phyloP scores from a whole-genome alignment of 805 yeast species.

The Sugiyamaella qingdaonensis region DNA sequence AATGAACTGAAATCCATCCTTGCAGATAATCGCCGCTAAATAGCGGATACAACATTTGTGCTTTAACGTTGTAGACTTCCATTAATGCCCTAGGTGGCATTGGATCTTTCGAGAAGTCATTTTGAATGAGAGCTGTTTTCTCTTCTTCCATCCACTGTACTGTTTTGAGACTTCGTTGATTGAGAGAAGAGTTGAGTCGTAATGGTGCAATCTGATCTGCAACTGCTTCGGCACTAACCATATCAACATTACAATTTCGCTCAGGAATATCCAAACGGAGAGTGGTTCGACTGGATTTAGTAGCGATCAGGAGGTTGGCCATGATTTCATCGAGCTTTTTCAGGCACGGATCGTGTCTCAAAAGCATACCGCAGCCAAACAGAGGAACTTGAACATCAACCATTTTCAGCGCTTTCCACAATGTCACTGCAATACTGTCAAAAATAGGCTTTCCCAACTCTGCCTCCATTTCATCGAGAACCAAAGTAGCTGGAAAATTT shows the following conservation, averaged over 20 bases:
- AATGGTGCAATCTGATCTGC: neutral
- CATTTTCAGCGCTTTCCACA: slow-evolving; percentile 1
- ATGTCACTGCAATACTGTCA: neutral
- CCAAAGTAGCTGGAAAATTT: neutral
- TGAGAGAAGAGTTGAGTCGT: neutral
- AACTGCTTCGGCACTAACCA: neutral
- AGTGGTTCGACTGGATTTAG: neutral
- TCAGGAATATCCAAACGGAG: neutral
- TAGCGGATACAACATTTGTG: neutral
- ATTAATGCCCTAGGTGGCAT: neutral
- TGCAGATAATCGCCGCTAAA: neutral
- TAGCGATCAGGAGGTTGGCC: neutral
- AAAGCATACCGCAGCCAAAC: slow-evolving; percentile 1
- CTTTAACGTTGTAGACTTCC: neutral
- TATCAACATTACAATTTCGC: neutral
- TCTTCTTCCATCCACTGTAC: neutral
- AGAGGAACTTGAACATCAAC: neutral
- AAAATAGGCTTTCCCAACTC: neutral
- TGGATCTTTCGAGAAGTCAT: neutral
- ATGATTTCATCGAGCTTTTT: neutral
- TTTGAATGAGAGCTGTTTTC: neutral
- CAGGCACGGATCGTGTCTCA: neutral
- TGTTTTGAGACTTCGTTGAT: slow-evolving; percentile 1
- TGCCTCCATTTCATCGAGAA: slow-evolving; percentile 1
- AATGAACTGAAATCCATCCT: slow-evolving; percentile 2